Base-by-base conservation (phyloP, 2,329 filamentous ascomycete genomes). In the Exophiala sideris region DNA sequence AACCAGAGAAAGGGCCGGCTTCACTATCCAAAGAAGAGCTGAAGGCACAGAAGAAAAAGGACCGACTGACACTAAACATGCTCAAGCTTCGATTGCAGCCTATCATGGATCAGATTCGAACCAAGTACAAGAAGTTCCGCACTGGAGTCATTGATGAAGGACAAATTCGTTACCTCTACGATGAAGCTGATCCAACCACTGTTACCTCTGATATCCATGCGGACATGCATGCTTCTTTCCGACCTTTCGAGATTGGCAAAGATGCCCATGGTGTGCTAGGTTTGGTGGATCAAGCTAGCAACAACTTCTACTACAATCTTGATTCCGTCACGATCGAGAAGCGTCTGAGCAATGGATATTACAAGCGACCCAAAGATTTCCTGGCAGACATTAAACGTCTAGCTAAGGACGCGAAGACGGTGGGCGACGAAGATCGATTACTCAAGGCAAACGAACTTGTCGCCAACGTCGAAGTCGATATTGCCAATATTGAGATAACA, bases 21-120 rank as follows among this genome's bases (percentile, higher is more conserved):
- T 79, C 75, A n/a, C 75, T 83, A 1, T 87, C 85, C 24, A 91
- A 91, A 67, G 88, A 88, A 51, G 89, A 96, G 66, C 79, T 88
- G 55, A 91, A 90, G 67, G 83, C 81, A 2, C 84, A 92, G 68
- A 88, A 87, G 71, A 88, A 90, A 71, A 83, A 83, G 58, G 95
- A 99, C 66, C 85, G 89, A 45, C 85, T 92, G 60, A 83, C 86
- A 9, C 79, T 97, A 50, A 96, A 97, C 68, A 76, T 87, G 54
- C 76, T 99, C 61, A 99, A 97, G 75, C 85, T 95, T 36, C 79
- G 87, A 49, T 84, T 99, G 50, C 91, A 96, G 70, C 90, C 89
- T 1, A 89, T 97, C 62, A 96, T 99, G 91, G 92, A 99, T 63
- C 90, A 96, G 71, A 89, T 99, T 67, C 94, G 95, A 70, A 79